Evolutionary conservation across 257 asterid species (phyloP).

Genomic region (Capsicum pubescens): DNA sequence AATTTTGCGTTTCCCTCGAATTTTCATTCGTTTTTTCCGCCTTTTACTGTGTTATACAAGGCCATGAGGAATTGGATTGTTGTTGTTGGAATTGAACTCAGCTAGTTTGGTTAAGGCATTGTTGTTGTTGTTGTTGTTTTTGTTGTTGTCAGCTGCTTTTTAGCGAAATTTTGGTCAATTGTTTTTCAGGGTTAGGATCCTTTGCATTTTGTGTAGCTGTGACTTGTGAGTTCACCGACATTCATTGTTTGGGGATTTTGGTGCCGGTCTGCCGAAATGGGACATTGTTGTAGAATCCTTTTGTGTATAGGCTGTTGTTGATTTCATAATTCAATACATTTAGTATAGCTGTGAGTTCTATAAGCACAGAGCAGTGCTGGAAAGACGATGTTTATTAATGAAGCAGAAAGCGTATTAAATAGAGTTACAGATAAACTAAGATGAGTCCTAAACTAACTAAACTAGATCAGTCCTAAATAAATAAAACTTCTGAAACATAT

Average conservation of each 20-base stretch:
- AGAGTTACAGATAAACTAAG: no score
- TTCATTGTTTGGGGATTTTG: background rate
- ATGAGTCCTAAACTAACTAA: no score
- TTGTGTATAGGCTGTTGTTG: background rate
- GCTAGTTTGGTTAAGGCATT: background rate
- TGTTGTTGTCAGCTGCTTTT: background rate
- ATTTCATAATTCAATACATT: no score
- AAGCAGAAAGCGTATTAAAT: no score
- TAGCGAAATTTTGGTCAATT: background rate
- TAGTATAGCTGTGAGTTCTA: no score
- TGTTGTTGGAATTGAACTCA: background rate
- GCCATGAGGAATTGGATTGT: no score
- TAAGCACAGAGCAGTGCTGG: no score
- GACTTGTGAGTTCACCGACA: background rate
- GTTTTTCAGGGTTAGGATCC: background rate
- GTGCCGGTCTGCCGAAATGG: background rate
- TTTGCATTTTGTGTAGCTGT: background rate
- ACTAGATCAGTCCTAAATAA: no score
- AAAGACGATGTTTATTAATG: no score
- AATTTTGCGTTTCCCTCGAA: background rate
- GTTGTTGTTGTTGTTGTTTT: background rate
- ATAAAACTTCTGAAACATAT: no score
- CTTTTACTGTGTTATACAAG: background rate
- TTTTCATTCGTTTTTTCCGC: background rate
- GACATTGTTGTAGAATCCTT: background rate